phyloP scores from a whole-genome alignment of 768 basidiomycete genomes.

The Agrocybe praecox region DNA sequence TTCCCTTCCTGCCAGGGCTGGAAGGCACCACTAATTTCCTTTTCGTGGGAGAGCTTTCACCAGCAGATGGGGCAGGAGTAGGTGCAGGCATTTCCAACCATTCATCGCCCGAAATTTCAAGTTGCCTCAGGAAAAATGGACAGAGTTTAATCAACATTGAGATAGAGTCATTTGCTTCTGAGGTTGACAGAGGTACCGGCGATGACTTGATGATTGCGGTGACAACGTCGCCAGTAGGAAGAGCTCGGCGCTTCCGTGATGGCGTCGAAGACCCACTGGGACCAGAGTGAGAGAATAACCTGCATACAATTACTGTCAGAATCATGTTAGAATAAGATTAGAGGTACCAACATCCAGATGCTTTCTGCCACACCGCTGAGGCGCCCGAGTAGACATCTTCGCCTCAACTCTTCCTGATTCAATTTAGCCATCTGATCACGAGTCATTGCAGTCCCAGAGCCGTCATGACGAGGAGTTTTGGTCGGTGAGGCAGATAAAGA shows the following conservation, averaged over 20 bases:
- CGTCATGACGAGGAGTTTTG: constrained; percentile 47
- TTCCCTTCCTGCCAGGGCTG: constrained; percentile 54
- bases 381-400: constrained; percentile 76
- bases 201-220: constrained; percentile 79
- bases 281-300: constrained; percentile 73
- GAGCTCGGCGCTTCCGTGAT: constrained; percentile 70
- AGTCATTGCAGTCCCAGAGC: constrained; percentile 29
- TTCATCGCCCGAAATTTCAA: constrained; percentile 60
- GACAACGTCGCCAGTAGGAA: constrained; percentile 68
- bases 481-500: constrained; percentile 71
- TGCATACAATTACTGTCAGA: constrained; percentile 22
- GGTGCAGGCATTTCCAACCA: constrained; percentile 66
- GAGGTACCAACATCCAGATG: constrained; percentile 75
- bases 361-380: constrained; percentile 84
- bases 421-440: constrained; percentile 71
- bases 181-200: constrained; percentile 74
- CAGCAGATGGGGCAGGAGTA: constrained; percentile 18
- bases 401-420: constrained; percentile 76
- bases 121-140: constrained; percentile 76
- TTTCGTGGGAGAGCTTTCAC: constrained; percentile 42
- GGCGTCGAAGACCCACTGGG: constrained; percentile 52
- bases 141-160: constrained; percentile 67
- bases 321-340: neutral
- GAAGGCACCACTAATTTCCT: constrained; percentile 34
- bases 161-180: constrained; percentile 79